Percentiles rank a stretch among this genome's conserved stretches.
Evolutionary conservation across 2,329 filamentous ascomycete genomes (phyloP).

Genomic region (Dryadomyces quercivorus): DNA sequence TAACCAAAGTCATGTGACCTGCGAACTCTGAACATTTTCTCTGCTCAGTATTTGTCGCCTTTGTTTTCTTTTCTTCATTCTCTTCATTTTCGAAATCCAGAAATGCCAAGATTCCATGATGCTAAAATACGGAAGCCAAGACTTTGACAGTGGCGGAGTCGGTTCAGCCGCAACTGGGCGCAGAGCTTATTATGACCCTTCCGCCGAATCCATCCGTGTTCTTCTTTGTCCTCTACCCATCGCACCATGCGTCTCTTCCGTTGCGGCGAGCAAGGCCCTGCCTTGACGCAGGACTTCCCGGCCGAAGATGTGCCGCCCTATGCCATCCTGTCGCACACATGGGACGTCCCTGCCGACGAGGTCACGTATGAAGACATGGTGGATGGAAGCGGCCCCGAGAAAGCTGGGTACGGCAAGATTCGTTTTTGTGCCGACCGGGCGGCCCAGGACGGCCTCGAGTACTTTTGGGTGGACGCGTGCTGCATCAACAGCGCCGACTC

Average conservation of each 20-base stretch:
- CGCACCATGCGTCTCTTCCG: background rate
- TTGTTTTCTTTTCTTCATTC: no score
- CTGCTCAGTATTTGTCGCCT: no score
- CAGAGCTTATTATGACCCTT: background rate
- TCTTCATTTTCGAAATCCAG: no score
- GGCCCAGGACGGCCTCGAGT: background rate
- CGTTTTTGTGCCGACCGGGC: conserved; percentile 1
- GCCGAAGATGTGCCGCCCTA: background rate
- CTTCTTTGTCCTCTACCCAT: background rate
- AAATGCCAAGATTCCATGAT: no score
- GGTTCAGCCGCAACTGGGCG: no score
- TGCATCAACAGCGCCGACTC: conserved; percentile 8
- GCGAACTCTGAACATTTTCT: no score
- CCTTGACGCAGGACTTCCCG: background rate
- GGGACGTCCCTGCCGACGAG: conserved; percentile 11
- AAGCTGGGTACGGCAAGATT: conserved; percentile 7
- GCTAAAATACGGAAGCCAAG: no score
- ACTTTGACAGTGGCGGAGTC: no score
- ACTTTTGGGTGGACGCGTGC: conserved; percentile 10
- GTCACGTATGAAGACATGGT: conserved; percentile 9
- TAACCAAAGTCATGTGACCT: no score
- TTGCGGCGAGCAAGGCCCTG: background rate
- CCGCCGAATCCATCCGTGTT: background rate
- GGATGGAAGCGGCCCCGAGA: background rate
- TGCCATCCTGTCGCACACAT: conserved; percentile 17